Evolutionary conservation across 345 rosid genomes (phyloP), one percentile per base, ranked within the genome.

Genomic region (Rubroshorea leprosula): DNA sequence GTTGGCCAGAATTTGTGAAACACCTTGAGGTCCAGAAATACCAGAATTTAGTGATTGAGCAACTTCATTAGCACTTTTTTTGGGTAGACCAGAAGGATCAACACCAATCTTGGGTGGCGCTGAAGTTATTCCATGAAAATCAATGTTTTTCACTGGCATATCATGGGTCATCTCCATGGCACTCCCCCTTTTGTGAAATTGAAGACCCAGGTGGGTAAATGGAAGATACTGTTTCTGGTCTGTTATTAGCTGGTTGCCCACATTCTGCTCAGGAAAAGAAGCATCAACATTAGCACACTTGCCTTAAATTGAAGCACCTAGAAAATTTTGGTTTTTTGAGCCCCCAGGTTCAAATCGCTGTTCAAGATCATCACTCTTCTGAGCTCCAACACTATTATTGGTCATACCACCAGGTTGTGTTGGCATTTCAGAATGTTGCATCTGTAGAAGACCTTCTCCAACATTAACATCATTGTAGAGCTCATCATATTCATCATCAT

Each of bases 401-500:
- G 73, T 74, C 4, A 51, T 52, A 49, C 65, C 63, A 55, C 56
- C 56, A 24, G 75, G 71, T 29, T 69, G 83, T 0, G 67, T 51
- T 23, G 88, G 79, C 35, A 67, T 35, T 64, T 80, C 84, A 59
- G 82, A 39, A 45, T 59, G 78, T 44, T 80, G 92, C 74, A 79
- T 78, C 65, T 79, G 87, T 59, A 74, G 66, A 64, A 84, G 81
- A 66, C 83, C 78, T 68, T 84, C 96, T 21, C 96, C 96, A 16
- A 87, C 92, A 68, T 87, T 87, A 35, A 87, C 93, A 76, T 88
- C 93, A 52, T 87, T 87, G 53, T 87, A 87, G 15, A 88, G 86
- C 74, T 88, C 96, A 68, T 85, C 96, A 49, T 79, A 88, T 55
- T 87, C 96, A 64, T 87, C 96, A 66, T 87, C 96, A 67, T 81